Conservation (phyloP, 2,329 filamentous ascomycete genomes). For the Talaromyces sp. region DNA sequence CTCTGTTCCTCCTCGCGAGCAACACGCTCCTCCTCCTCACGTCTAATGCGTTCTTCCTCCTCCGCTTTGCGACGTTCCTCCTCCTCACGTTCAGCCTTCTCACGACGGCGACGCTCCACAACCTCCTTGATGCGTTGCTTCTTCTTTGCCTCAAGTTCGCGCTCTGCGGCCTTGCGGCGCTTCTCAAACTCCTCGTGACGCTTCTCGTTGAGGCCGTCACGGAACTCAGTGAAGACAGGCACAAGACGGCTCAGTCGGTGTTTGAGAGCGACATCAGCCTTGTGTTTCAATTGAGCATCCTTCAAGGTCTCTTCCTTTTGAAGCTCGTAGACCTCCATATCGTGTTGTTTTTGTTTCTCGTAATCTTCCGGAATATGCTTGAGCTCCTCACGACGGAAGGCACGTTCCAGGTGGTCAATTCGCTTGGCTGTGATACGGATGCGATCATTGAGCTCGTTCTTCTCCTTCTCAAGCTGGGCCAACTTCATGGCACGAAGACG, state of each 20-base stretch:
- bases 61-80: conserved; percentile 73
- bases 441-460: conserved; percentile 90
- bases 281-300: conserved; percentile 83
- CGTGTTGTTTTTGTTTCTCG: conserved; percentile 72
- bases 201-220: conserved; percentile 75
- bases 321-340: conserved; percentile 75
- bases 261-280: conserved; percentile 88
- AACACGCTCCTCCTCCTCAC: conserved; percentile 82
- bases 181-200: conserved; percentile 95
- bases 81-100: conserved; percentile 82
- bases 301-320: conserved; percentile 72
- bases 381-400: conserved; percentile 89
- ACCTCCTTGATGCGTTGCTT: conserved; percentile 81
- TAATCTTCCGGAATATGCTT: conserved; percentile 90
- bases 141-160: conserved; percentile 90
- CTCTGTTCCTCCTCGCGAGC: conserved; percentile 76
- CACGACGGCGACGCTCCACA: conserved; percentile 74
- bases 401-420: conserved; percentile 94
- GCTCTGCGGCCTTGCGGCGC: conserved; percentile 84
- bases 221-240: conserved; percentile 78
- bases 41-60: conserved; percentile 76
- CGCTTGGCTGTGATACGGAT: conserved; percentile 90
- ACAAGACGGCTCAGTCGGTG: conserved; percentile 84
- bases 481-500: conserved; percentile 92
- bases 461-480: conserved; percentile 93